Conservation (phyloP, 345 rosid genomes). For the Eucalyptus paniculata region DNA sequence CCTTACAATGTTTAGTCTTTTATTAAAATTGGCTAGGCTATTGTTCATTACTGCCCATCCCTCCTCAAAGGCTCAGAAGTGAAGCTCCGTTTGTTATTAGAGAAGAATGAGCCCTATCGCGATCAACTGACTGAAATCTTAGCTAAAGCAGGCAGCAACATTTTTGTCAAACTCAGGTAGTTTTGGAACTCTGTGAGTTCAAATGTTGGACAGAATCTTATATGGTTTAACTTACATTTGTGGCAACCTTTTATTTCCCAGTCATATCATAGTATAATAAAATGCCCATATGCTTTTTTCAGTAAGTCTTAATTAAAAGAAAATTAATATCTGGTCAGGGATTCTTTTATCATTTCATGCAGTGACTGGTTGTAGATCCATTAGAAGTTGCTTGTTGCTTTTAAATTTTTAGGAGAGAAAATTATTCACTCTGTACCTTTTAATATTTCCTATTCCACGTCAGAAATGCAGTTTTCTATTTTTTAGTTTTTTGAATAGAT, state of each 20-base stretch:
- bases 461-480: background rate
- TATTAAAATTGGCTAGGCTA: slow-evolving; percentile 24
- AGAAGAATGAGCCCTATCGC: slow-evolving; percentile 27
- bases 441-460: background rate
- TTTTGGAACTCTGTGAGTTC: background rate
- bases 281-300: background rate
- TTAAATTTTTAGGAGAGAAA: background rate
- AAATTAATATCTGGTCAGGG: background rate
- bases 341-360: background rate
- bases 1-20: background rate
- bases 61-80: slow-evolving; percentile 68
- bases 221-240: background rate
- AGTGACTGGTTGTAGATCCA: background rate
- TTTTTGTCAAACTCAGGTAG: slow-evolving; percentile 60
- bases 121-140: slow-evolving; percentile 43
- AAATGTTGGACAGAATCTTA: background rate
- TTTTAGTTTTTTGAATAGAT: background rate
- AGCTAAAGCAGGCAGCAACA: slow-evolving; percentile 60
- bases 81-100: slow-evolving; percentile 28
- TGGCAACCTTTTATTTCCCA: background rate
- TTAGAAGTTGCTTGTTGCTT: background rate
- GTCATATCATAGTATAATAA: background rate
- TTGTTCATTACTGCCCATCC: slow-evolving; percentile 53
- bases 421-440: background rate
- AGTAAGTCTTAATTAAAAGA: background rate